phyloP scores from a whole-genome alignment of 306 rosid genomes.

The Glycine tomentella region DNA sequence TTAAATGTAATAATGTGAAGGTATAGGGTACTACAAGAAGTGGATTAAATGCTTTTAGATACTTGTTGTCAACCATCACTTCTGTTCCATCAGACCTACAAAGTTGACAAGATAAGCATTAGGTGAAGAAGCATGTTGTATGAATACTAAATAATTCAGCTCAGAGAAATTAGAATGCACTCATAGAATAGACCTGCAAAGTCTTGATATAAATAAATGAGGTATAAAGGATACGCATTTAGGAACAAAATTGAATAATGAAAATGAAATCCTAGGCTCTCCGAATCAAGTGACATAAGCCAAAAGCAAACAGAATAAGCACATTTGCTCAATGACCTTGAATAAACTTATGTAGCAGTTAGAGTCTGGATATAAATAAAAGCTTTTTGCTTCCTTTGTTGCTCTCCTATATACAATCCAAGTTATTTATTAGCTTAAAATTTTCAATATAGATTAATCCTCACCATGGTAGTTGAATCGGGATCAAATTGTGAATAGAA shows the following conservation, averaged over 20 bases:
- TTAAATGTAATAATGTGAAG: background rate
- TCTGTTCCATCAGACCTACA: slow-evolving; percentile 86
- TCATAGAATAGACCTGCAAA: background rate
- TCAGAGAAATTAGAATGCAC: background rate
- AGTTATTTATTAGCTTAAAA: background rate
- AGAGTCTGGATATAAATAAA: background rate
- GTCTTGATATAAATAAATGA: background rate
- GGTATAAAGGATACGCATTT: background rate
- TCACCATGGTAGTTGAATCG: too few relatives aligned
- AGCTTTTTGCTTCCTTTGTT: background rate
- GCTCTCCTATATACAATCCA: background rate
- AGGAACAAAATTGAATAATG: background rate
- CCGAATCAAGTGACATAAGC: background rate
- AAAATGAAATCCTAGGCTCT: slow-evolving; percentile 24
- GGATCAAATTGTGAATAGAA: too few relatives aligned
- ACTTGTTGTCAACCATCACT: slow-evolving; percentile 83
- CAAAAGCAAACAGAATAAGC: background rate
- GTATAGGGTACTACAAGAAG: slow-evolving; percentile 60
- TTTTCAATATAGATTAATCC: background rate
- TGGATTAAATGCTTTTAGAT: slow-evolving; percentile 73
- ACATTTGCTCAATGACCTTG: background rate
- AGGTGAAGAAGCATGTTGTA: slow-evolving; percentile 30
- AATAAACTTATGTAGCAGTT: background rate
- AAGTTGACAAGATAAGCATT: slow-evolving; percentile 36
- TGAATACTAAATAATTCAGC: background rate